Evolutionary conservation across 192 early-diverging fungal genomes (phyloP).

Genomic region (Coemansia sp.): DNA sequence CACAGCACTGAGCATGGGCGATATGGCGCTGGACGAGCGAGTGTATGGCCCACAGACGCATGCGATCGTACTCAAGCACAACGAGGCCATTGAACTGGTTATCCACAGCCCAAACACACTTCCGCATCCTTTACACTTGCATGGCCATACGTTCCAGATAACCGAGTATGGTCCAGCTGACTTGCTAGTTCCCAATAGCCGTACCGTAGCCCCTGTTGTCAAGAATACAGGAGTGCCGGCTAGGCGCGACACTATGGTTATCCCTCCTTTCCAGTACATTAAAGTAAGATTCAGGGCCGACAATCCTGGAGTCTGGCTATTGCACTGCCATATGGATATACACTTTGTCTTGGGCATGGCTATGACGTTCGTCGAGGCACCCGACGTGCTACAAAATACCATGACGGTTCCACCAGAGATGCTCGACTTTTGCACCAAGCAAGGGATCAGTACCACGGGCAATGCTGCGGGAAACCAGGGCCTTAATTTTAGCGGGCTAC

Average conservation of each 20-base stretch:
- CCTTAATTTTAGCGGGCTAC: slow-evolving; percentile 63
- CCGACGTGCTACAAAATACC: slow-evolving; percentile 59
- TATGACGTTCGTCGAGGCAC: slow-evolving; percentile 70
- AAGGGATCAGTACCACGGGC: slow-evolving; percentile 60
- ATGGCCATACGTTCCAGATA: slow-evolving; percentile 84
- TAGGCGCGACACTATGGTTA: slow-evolving; percentile 65
- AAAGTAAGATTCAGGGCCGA: slow-evolving; percentile 73
- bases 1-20: slow-evolving; percentile 64
- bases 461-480: slow-evolving; percentile 75
- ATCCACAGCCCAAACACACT: slow-evolving; percentile 73
- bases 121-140: slow-evolving; percentile 79
- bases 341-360: slow-evolving; percentile 70
- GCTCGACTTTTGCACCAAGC: slow-evolving; percentile 60
- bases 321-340: slow-evolving; percentile 74
- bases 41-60: slow-evolving; percentile 69
- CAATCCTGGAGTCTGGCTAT: slow-evolving; percentile 82
- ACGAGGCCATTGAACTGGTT: slow-evolving; percentile 65
- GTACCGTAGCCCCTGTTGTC: slow-evolving; percentile 10
- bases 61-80: slow-evolving; percentile 62
- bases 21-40: slow-evolving; percentile 49
- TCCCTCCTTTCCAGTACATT: slow-evolving; percentile 60
- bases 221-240: slow-evolving; percentile 3
- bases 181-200: slow-evolving; percentile 32
- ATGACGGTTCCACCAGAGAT: slow-evolving; percentile 56
- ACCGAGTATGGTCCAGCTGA: slow-evolving; percentile 56